Evolutionary conservation across 2,329 filamentous ascomycete genomes (phyloP), one percentile per base, ranked within the genome.

Genomic region (Ceratocystis diversiconidia): DNA sequence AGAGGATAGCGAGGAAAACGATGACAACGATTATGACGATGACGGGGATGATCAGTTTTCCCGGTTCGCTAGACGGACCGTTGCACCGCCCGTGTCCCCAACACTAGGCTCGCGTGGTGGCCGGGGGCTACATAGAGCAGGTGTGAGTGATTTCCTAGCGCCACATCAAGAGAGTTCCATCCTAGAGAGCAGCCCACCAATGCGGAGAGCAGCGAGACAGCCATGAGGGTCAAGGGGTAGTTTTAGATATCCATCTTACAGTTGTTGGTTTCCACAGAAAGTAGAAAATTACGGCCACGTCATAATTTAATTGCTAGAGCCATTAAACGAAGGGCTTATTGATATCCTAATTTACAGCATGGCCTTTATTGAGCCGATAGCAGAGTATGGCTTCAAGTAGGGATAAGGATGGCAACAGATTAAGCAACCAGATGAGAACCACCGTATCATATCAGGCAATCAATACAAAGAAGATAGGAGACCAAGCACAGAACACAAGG

Each of bases 11-110:
- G 72, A 72, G 8, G 74, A 76, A 1, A 71, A 75, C 0, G 90
- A 92, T 69, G 91, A 90, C 43, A 88, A 90, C 41, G 86, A 85
- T 17, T 85, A 89, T 66, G 86, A 82, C 81, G 65, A 64, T 8
- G 67, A 64, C 15, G 64, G 64, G 10, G 52, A 66, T 50, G 59
- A 32, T 32, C 52, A 64, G 41, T 65, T 65, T 32, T 64, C 61
- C 17, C 59, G 63, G 25, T 67, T 67, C 46, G 59, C 63, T 12
- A 46, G 66, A 36, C 60, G 63, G 25, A 50, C 55, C 7, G 68
- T 77, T 15, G 71, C 70, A 12, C 72, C 74, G 44, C 76, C 76
- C 50, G 70, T 69, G 65, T 77, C 75, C 3, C 77, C 77, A 2
- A 78, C 75, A 19, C 68, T 75, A 63, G 71, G 71, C 2, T 71